Percentiles rank a stretch among this genome's conserved stretches.
Conservation (phyloP, 768 basidiomycete genomes). For the Tephrocybe sp. region DNA sequence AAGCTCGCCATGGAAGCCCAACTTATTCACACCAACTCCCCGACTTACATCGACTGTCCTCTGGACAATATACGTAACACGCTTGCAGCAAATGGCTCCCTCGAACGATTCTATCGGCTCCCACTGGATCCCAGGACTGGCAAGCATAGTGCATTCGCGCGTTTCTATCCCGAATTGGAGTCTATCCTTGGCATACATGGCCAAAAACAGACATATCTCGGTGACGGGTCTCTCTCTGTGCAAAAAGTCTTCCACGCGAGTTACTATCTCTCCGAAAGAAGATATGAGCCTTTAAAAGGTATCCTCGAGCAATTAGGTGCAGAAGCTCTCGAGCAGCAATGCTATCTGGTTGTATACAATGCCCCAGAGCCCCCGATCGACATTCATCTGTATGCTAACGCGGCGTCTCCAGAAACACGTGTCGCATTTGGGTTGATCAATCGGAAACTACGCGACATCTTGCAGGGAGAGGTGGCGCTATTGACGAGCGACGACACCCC, state of each 20-base stretch:
- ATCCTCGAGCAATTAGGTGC: slow-evolving; percentile 33
- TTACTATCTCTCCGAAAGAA: slow-evolving; percentile 31
- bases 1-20: slow-evolving; percentile 28
- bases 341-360: slow-evolving; percentile 31
- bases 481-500: slow-evolving; percentile 27
- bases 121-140: slow-evolving; percentile 26
- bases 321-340: slow-evolving; percentile 20
- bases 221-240: slow-evolving; percentile 32
- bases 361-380: slow-evolving; percentile 26
- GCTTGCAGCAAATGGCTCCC: slow-evolving; percentile 32
- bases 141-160: slow-evolving; percentile 41
- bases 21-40: slow-evolving; percentile 28
- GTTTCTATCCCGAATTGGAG: slow-evolving; percentile 30
- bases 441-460: slow-evolving; percentile 31
- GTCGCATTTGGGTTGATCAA: slow-evolving; percentile 35
- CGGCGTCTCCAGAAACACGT: slow-evolving; percentile 22
- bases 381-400: slow-evolving; percentile 37
- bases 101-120: slow-evolving; percentile 40
- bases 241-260: slow-evolving; percentile 39
- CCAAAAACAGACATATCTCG: slow-evolving; percentile 34
- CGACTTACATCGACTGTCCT: slow-evolving; percentile 33
- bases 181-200: slow-evolving; percentile 29
- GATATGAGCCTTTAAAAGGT: slow-evolving; percentile 33
- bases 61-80: slow-evolving; percentile 30
- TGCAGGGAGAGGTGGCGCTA: slow-evolving; percentile 33